Percentiles rank a stretch among this genome's conserved stretches.
These are phyloP conservation scores for Theobroma grandiflorum DNA, from an alignment of 441 rosid genomes.

Conservation along the genomic window DNA sequence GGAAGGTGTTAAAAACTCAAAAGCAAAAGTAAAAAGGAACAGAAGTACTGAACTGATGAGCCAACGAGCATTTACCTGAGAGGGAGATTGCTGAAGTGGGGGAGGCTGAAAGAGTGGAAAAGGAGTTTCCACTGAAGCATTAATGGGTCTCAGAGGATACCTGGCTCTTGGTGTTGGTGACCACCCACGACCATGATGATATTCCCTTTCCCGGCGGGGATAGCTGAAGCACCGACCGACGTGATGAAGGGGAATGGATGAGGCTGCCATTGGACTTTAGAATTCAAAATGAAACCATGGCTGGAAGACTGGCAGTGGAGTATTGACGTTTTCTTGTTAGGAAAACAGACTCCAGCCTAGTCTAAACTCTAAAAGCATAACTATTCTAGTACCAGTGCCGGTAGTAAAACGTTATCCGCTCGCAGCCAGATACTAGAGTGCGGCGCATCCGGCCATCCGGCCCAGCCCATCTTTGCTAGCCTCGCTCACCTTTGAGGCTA, in stretches of 20 bases:
- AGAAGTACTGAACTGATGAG: not conserved
- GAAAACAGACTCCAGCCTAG: not conserved
- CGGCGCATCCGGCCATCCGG: not conserved
- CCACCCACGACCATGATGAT: constrained; percentile 35
- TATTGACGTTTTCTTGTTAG: not conserved
- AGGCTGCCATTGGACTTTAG: constrained; percentile 40
- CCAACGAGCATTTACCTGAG: constrained; percentile 28
- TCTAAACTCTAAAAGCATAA: not conserved
- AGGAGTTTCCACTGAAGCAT: constrained; percentile 43
- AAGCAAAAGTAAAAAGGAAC: not conserved
- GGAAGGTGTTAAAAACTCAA: not conserved
- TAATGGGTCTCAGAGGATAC: constrained; percentile 44
- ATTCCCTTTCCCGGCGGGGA: constrained; percentile 35
- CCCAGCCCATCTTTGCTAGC: not conserved
- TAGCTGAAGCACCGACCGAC: constrained; percentile 41
- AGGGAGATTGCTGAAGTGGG: constrained; percentile 34
- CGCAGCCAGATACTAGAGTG: not conserved
- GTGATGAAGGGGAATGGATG: constrained; percentile 33
- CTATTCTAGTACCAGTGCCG: no score
- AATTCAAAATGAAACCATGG: constrained; percentile 13
- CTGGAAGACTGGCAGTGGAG: not conserved
- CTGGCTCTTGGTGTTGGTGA: constrained; percentile 37
- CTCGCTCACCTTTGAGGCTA: not conserved
- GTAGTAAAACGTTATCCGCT: constrained; percentile 15
- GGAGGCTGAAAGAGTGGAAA: constrained; percentile 51